phyloP scores from a whole-genome alignment of 2,329 filamentous ascomycete genomes.

The Trichophyton equinum region DNA sequence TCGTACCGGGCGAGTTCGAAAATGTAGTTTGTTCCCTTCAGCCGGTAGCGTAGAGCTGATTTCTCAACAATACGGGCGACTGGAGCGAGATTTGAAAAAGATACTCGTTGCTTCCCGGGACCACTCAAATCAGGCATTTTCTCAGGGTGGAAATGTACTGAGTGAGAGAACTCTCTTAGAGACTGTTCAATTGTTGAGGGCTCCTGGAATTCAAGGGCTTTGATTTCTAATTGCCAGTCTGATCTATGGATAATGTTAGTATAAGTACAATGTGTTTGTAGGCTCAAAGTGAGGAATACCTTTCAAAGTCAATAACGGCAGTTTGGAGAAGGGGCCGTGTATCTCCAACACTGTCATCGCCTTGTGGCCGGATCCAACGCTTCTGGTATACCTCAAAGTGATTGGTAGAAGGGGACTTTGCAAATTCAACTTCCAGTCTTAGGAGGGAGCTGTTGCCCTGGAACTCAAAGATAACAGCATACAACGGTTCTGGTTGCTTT shows the following conservation, averaged over 20 bases:
- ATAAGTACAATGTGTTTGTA: neutral
- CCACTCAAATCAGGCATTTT: constrained; percentile 17
- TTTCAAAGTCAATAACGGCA: constrained; percentile 26
- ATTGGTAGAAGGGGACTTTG: constrained; percentile 18
- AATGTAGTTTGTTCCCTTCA: constrained; percentile 30
- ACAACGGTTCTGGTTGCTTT: constrained; percentile 20
- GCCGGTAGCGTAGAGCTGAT: constrained; percentile 25
- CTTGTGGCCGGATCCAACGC: constrained; percentile 25
- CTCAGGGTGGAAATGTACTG: constrained; percentile 18
- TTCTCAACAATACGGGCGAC: constrained; percentile 29
- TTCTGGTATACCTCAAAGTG: constrained; percentile 25
- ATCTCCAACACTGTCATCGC: constrained; percentile 14
- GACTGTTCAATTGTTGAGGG: constrained; percentile 18
- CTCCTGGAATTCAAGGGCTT: constrained; percentile 27
- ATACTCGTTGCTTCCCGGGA: constrained; percentile 20
- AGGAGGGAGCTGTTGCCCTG: constrained; percentile 20
- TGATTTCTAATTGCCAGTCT: constrained; percentile 33
- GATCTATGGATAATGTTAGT: constrained; percentile 18
- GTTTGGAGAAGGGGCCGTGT: constrained; percentile 24
- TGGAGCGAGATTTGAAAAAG: constrained; percentile 18
- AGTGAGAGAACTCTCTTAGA: constrained; percentile 21
- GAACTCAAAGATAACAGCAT: constrained; percentile 33
- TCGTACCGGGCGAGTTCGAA: constrained; percentile 36
- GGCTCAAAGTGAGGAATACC: constrained; percentile 14
- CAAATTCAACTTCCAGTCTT: constrained; percentile 29